Evolutionary conservation across 441 rosid species (phyloP).

Genomic region (Daphne laureola): DNA sequence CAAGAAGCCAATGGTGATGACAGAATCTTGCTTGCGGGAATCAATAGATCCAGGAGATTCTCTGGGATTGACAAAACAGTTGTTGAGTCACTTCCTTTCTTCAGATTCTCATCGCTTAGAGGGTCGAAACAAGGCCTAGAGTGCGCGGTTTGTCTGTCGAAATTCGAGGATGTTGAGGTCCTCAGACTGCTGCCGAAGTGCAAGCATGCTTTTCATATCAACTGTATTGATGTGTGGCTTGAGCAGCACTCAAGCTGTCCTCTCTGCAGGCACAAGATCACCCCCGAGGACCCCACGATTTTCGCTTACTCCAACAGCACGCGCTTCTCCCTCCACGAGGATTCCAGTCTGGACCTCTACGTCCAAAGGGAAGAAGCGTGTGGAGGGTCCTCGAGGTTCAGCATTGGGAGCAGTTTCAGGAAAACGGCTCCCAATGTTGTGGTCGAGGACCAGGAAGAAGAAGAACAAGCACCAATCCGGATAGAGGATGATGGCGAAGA

Average conservation of each 20-base stretch:
- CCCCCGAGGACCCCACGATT: slow-evolving; percentile 34
- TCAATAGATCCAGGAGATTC: slow-evolving; percentile 29
- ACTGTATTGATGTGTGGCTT: slow-evolving; percentile 61
- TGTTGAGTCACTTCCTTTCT: slow-evolving; percentile 59
- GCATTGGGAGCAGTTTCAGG: slow-evolving; percentile 68
- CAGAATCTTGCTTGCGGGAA: slow-evolving; percentile 9
- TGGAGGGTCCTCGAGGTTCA: slow-evolving; percentile 55
- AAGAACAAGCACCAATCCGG: slow-evolving; percentile 15
- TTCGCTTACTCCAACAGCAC: slow-evolving; percentile 47
- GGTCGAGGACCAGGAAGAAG: slow-evolving; percentile 25
- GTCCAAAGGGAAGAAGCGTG: slow-evolving; percentile 61
- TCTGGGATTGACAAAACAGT: slow-evolving; percentile 59
- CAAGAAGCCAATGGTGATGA: not conserved
- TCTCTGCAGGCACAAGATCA: slow-evolving; percentile 48
- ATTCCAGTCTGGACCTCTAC: slow-evolving; percentile 52
- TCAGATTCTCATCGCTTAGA: slow-evolving; percentile 47
- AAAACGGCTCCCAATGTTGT: slow-evolving; percentile 10
- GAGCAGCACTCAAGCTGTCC: slow-evolving; percentile 63
- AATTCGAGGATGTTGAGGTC: slow-evolving; percentile 45
- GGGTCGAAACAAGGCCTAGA: slow-evolving; percentile 57
- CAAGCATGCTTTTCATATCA: slow-evolving; percentile 54
- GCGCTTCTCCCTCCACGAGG: slow-evolving; percentile 36
- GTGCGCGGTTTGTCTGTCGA: slow-evolving; percentile 54
- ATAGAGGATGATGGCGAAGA: slow-evolving; percentile 13
- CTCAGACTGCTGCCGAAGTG: slow-evolving; percentile 50